Evolutionary conservation across 1,139 yeast genomes (phyloP), one percentile per base, ranked within the genome.

Genomic region (Geotrichum macrosporum): DNA sequence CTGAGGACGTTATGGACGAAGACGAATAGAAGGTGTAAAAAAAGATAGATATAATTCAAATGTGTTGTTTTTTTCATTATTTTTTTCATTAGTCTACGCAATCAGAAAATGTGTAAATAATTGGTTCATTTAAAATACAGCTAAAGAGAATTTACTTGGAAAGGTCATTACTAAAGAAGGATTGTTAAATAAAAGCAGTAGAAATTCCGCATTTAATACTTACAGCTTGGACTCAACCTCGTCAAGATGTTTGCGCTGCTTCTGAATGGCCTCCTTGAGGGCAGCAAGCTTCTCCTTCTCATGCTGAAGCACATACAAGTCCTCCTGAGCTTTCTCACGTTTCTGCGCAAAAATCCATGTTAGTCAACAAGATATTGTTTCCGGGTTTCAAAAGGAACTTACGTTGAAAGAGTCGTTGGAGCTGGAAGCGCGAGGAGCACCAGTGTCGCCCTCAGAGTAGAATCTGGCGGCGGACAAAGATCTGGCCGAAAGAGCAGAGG

Each of bases 241-340:
- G 41, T 56, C 59, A 41, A 60, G 58, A 48, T 59, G 69, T 50
- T 73, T 71, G 63, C 75, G 72, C 59, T 75, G 80, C 63, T 75
- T 68, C 63, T 75, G 71, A 56, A 60, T 51, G 42, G 58, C 46
- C 30, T 58, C 62, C 57, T 68, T 74, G 58, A 79, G 68, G 40
- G 72, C 72, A 53, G 71, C 73, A 57, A 81, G 68, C 67, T 76
- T 77, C 62, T 79, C 85, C 63, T 76, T 76, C 68, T 81, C 86
- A 55, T 70, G 76, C 62, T 75, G 75, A 60, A 77, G 76, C 63
- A 81, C 72, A 69, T 76, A 81, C 58, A 65, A 68, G 66, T 81
- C 83, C 70, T 81, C 88, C 58, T 75, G 75, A 52, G 86, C 86
- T 69, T 76, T 76, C 68, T 81, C 88, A 62, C 87, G 80, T 65